These are phyloP conservation scores for Spraguea lophii DNA, from an alignment of 371 early-diverging fungal species.

Conservation along the genomic window DNA sequence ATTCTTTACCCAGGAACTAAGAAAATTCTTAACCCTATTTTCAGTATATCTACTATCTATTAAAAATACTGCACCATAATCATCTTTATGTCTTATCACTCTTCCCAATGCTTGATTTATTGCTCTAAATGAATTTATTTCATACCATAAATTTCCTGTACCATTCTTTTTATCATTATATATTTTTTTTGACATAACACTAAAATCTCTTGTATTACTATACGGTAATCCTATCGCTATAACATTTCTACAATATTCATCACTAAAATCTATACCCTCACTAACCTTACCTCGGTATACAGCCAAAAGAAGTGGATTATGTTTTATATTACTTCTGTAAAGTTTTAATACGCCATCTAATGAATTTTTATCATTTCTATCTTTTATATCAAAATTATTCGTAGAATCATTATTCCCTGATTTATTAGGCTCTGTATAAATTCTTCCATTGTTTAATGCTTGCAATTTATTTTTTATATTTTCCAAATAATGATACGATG, in stretches of 20 bases:
- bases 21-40: constrained; percentile 10
- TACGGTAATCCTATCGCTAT: constrained; percentile 70
- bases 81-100: constrained; percentile 63
- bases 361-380: too few species aligned
- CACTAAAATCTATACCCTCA: constrained; percentile 73
- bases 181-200: constrained; percentile 51
- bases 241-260: constrained; percentile 46
- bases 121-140: constrained; percentile 53
- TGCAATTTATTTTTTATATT: constrained; percentile 13
- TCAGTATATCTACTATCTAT: constrained; percentile 48
- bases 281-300: constrained; percentile 67
- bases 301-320: constrained; percentile 44
- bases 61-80: constrained; percentile 53
- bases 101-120: constrained; percentile 77
- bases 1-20: constrained; percentile 33
- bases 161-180: constrained; percentile 41
- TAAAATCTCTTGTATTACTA: constrained; percentile 47
- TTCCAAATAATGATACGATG: constrained; percentile 30
- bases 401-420: too few species aligned
- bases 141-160: constrained; percentile 21
- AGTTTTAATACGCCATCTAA: too few species aligned
- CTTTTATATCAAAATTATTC: too few species aligned
- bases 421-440: too few species aligned
- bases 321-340: constrained; percentile 19
- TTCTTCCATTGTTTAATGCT: too few species aligned